Evolutionary conservation across 2,329 filamentous ascomycete genomes (phyloP), one percentile per base, ranked within the genome.

Genomic region (Fusarium dlaminii): DNA sequence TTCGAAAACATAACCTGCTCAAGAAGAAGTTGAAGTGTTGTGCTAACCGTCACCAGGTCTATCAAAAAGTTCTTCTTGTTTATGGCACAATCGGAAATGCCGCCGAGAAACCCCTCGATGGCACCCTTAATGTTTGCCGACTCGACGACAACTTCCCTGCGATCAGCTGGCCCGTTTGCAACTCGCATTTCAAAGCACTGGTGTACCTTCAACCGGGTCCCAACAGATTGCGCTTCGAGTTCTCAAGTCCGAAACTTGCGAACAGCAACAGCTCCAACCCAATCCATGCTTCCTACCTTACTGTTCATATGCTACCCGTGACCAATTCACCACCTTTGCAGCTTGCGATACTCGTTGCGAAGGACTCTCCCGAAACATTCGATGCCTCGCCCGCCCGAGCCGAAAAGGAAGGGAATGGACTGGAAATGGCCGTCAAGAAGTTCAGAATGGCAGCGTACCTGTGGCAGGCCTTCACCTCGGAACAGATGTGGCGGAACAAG

Each of bases 381-480:
- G 95, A 98, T 83, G 91, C 94, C 8, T 88, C 91, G 22, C 95
- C 94, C 2, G 90, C 94, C 62, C 90, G 93, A 55, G 85, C 89
- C 63, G 90, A 93, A 81, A 91, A 89, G 75, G 95, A 97, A 86
- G 95, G 94, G 24, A 97, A 98, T 81, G 89, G 88, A 3, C 80
- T 98, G 40, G 92, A 95, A 17, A 90, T 90, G 13, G 96, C 96
- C 0, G 88, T 97, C 58, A 90, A 90, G 78, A 99, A 99, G 81
- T 98, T 96, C 81, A 90, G 95, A 72, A 98, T 97, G 93, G 93
- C 95, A 24, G 96, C 94, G 30, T 98, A 98, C 80, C 87, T 98
- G 20, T 98, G 96, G 95, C 96, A 99, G 81, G 94, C 95, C 13
- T 98, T 97, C 79, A 98, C 96, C 0, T 94, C 94, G 12, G 96